Base-by-base conservation (phyloP, 83 land plant species). In the Larix sibirica region DNA sequence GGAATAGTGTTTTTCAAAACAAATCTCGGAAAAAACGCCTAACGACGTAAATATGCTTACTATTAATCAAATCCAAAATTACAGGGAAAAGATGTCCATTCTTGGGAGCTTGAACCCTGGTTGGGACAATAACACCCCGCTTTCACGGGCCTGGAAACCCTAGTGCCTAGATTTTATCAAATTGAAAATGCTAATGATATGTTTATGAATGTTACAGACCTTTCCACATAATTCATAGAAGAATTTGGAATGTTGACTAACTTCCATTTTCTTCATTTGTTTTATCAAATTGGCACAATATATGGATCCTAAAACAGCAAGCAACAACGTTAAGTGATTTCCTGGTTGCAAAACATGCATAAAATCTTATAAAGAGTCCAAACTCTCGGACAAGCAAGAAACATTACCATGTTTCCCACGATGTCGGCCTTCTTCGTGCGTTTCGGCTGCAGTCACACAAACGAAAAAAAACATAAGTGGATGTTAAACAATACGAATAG, bases 221-320 rank as follows among this genome's bases (percentile, higher is more conserved):
- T 95, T 95, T 9, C 97, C 97, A 75, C 96, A 95, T 62, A 95
- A 95, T 58, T 95, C 96, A 68, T 96, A 93, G 88, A 93, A 93
- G 82, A 89, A 95, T 83, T 93, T 95, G 63, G 95, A 87, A 83
- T 95, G 97, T 17, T 95, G 97, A 78, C 91, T 88, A 66, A 95
- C 97, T 77, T 95, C 97, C 97, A 95, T 95, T 86, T 95, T 95
- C 85, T 95, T 95, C 16, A 95, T 95, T 84, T 95, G 97, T 88
- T 95, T 95, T 47, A 94, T 73, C 89, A 95, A 85, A 89, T 94
- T 95, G 77, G 97, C 96, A 89, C 97, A 94, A 91, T 95, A 95
- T 17, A 96, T 85, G 79, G 97, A 93, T 70, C 97, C 97, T 95
- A 73, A 61, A 83, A 66, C 28, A 66, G 69, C 9, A 66, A 66